phyloP scores from a whole-genome alignment of 257 asterid genomes.

The Anisodus acutangulus region DNA sequence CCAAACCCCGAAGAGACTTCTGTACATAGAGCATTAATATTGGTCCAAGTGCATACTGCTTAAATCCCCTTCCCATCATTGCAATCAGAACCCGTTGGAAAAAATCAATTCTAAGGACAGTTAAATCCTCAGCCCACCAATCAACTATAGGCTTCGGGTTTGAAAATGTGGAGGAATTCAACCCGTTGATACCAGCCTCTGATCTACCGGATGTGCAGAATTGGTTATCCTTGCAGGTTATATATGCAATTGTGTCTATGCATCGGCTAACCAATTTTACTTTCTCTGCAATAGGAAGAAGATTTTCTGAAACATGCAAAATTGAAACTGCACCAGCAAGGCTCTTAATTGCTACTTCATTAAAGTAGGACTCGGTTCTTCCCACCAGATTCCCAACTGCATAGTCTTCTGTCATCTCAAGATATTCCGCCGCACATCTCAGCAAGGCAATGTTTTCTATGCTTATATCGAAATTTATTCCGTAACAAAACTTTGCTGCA shows the following conservation, averaged over 20 bases:
- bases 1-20: slow-evolving; percentile 94
- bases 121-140: slow-evolving; percentile 93
- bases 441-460: slow-evolving; percentile 77
- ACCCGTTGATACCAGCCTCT: slow-evolving; percentile 38
- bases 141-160: slow-evolving; percentile 58
- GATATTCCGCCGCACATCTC: slow-evolving; percentile 71
- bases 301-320: slow-evolving; percentile 62
- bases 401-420: slow-evolving; percentile 88
- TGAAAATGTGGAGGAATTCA: slow-evolving; percentile 36
- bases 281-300: slow-evolving; percentile 71
- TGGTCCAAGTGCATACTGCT: slow-evolving; percentile 77
- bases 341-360: slow-evolving; percentile 74
- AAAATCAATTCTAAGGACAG: slow-evolving; percentile 68
- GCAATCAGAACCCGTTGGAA: slow-evolving; percentile 80
- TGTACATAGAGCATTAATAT: slow-evolving; percentile 82
- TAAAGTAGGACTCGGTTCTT: slow-evolving; percentile 65
- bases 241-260: slow-evolving; percentile 68
- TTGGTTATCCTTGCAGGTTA: slow-evolving; percentile 71
- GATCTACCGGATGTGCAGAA: slow-evolving; percentile 42
- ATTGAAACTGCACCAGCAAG: slow-evolving; percentile 76
- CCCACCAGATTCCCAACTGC: slow-evolving; percentile 64
- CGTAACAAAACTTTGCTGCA: slow-evolving; percentile 86
- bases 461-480: slow-evolving; percentile 73
- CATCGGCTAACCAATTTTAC: slow-evolving; percentile 75
- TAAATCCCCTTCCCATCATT: slow-evolving; percentile 78